Evolutionary conservation across 495 filamentous ascomycete species (phyloP), one percentile per base, ranked within the genome.

Genomic region (Penicillium alfredii): DNA sequence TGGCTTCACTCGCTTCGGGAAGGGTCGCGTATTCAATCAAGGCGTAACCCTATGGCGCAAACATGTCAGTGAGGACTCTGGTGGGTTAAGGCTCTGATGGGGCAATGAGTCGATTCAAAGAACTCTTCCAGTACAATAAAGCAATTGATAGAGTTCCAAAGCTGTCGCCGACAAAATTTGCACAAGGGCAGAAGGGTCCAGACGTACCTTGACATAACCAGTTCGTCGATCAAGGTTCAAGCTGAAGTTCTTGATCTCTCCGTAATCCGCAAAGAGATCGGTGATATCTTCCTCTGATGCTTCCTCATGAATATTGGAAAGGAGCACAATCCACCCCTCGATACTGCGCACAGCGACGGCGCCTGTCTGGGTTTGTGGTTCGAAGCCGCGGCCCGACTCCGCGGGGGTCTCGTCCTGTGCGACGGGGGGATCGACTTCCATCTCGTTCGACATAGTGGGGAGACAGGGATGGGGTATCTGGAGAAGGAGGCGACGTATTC

Each of bases 271-370:
- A 63, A 99, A 99, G 49, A 85, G 73, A 56, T 99, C 93, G 35
- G 83, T 88, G 18, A 99, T 63, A 44, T 94, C 88, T 64, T 99
- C 93, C 67, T 99, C 93, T 51, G 81, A 86, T 11, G 93, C 87
- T 64, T 99, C 93, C 58, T 97, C 93, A 61, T 99, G 92, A 25
- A 97, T 87, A 60, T 97, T 96, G 12, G 89, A 94, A 42, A 82
- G 88, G 40, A 96, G 82, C 45, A 99, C 73, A 63, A 99, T 97
- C 93, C 93, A 99, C 47, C 93, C 93, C 61, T 99, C 93, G 58
- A 99, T 96, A 44, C 86, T 94, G 60, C 93, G 87, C 34, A 99
- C 93, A 9, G 90, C 93, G 4, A 85, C 87, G 17, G 90, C 87
- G 42, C 84, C 84, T 35, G 77, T 68, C 42, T 77, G 71, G 30